phyloP scores from a whole-genome alignment of 495 filamentous ascomycete genomes.

The Penicilliopsis zonata region DNA sequence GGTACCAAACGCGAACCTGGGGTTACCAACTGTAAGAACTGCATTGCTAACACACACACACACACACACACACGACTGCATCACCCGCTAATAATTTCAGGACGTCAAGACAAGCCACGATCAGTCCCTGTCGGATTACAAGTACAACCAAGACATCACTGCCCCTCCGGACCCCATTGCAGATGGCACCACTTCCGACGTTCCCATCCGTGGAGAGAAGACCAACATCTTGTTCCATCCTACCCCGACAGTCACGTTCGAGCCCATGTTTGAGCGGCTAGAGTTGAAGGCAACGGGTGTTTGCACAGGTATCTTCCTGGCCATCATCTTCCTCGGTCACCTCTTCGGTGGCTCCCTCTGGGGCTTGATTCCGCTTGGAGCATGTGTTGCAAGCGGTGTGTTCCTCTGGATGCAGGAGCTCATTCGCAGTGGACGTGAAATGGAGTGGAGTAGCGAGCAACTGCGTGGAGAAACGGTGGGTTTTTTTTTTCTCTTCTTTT shows the following conservation, averaged over 20 bases:
- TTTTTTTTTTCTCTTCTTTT: not conserved
- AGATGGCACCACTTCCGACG: slow-evolving; percentile 71
- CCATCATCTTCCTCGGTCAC: slow-evolving; percentile 65
- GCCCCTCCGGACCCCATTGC: slow-evolving; percentile 81
- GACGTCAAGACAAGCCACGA: slow-evolving; percentile 48
- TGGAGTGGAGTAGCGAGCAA: slow-evolving; percentile 84
- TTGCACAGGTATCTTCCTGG: slow-evolving; percentile 54
- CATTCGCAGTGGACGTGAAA: slow-evolving; percentile 62
- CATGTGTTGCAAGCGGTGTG: slow-evolving; percentile 59
- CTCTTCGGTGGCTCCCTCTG: slow-evolving; percentile 66
- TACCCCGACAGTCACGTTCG: slow-evolving; percentile 74
- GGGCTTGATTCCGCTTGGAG: slow-evolving; percentile 59
- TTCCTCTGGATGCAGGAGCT: slow-evolving; percentile 86
- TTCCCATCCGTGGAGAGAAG: slow-evolving; percentile 91
- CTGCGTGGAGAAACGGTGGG: slow-evolving; percentile 68
- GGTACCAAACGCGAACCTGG: slow-evolving; percentile 83
- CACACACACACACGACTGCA: no score
- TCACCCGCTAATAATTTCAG: no score
- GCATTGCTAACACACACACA: no score
- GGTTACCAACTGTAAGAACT: slow-evolving; percentile 48
- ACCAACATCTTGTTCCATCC: slow-evolving; percentile 95
- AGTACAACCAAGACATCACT: slow-evolving; percentile 74
- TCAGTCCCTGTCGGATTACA: slow-evolving; percentile 63
- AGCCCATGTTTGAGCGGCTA: slow-evolving; percentile 69
- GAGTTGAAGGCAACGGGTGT: slow-evolving; percentile 59